A percentile compares a stretch with the other conserved stretches of the same genome.
Evolutionary conservation across 164 flowering plant genomes (phyloP).

Genomic region (Dillenia turbinata): DNA sequence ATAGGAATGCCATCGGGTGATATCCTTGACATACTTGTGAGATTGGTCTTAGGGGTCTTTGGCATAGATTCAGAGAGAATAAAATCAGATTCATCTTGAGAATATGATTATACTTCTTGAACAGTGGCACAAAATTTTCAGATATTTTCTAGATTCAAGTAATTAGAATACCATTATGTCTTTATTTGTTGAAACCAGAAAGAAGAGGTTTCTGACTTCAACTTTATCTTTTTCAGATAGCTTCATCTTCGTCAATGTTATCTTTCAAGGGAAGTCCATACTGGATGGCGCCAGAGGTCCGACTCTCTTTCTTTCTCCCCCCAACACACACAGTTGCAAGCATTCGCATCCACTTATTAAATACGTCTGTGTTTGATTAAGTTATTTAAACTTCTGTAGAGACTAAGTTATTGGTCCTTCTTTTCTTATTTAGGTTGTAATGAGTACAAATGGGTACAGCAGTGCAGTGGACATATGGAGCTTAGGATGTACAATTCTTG

Average conservation of each 20-base stretch:
- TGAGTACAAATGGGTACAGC: slow-evolving; percentile 78
- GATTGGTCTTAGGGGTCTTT: too few species aligned
- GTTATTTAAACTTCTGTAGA: too few species aligned
- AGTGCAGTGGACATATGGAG: slow-evolving; percentile 97
- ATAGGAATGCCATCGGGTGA: too few species aligned
- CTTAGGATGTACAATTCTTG: slow-evolving; percentile 92
- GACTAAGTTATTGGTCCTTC: slow-evolving; percentile 1
- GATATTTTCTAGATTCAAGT: too few species aligned
- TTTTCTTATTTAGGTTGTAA: slow-evolving; percentile 61
- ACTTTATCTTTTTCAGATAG: slow-evolving; percentile 44
- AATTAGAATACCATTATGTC: too few species aligned
- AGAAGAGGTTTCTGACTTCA: slow-evolving; percentile 5
- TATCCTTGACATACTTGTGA: too few species aligned
- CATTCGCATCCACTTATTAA: too few species aligned
- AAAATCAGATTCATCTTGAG: too few species aligned
- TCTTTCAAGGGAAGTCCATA: slow-evolving; percentile 97
- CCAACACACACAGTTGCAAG: background rate
- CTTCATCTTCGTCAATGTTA: slow-evolving; percentile 57
- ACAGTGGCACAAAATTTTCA: too few species aligned
- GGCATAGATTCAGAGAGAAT: too few species aligned
- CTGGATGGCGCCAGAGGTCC: slow-evolving; percentile 99
- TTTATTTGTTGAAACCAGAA: background rate
- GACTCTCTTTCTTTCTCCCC: slow-evolving; percentile 2
- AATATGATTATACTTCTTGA: too few species aligned
- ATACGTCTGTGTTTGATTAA: too few species aligned